Base-by-base conservation (phyloP, 257 asterid genomes). In the Verbascum thapsus region DNA sequence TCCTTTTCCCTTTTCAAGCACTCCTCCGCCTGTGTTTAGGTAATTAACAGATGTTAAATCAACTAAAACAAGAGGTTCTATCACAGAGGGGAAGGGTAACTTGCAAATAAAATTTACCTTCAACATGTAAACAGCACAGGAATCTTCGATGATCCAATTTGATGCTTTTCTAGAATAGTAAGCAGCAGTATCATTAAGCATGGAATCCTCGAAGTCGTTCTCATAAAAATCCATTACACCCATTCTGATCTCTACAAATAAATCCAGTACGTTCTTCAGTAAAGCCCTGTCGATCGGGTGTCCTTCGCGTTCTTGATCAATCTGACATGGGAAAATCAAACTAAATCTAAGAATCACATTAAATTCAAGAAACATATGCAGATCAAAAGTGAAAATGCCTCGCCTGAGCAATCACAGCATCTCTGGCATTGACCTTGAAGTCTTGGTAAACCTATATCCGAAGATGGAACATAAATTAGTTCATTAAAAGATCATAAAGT, bases 141-240 rank as follows among this genome's bases (percentile, higher is more conserved):
- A 79, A 71, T 86, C 83, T 35, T 79, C 72, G 45, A 67, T 64
- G 11, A 83, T 75, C 90, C 90, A 86, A 43, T 67, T 75, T 18
- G 90, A 86, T 7, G 90, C 83, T 68, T 86, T 83, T 22, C 80
- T 51, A 56, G 85, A 83, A 65, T 86, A 86, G 77, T 68, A 86
- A 6, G 66, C 64, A 17, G 80, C 69, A 8, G 95, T 73, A n/a
- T 71, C 88, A 3, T 47, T 43, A 18, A 79, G 84, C 73, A 83
- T 18, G n/a, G 68, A 38, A 10, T 8, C 69, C 72, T 83, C 88
- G 54, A 86, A 81, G 65, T 81, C 85, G 34, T 55, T 55, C 19
- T 52, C 71, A 16, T 78, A 83, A 63, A 9, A 73, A 3, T 67
- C 75, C 78, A 74, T 76, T 26, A 37, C 41, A 40, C 80, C 78